Conservation (phyloP, 768 basidiomycete genomes). For the Lentinus brumalis region DNA sequence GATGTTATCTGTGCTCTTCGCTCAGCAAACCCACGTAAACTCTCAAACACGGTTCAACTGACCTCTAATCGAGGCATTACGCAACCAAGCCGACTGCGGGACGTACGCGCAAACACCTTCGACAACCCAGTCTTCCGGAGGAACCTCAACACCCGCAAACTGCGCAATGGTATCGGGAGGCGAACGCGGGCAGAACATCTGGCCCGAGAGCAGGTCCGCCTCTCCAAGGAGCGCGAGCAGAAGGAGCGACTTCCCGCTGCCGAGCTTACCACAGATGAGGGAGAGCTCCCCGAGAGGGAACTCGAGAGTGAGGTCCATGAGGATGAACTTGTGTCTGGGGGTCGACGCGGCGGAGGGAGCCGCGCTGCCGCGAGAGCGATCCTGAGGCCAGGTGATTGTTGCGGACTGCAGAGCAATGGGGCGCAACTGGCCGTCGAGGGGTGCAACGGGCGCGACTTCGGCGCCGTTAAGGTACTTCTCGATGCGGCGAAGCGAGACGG, state of each 20-base stretch:
- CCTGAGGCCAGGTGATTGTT: slow-evolving; percentile 89
- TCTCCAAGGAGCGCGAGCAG: slow-evolving; percentile 87
- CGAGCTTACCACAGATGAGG: slow-evolving; percentile 86
- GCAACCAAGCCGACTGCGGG: slow-evolving; percentile 74
- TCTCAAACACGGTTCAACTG: slow-evolving; percentile 1
- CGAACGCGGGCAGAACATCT: slow-evolving; percentile 81
- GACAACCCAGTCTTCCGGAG: slow-evolving; percentile 74
- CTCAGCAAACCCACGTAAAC: slow-evolving; percentile 1
- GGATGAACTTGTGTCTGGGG: slow-evolving; percentile 76
- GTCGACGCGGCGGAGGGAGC: slow-evolving; percentile 65
- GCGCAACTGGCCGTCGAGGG: slow-evolving; percentile 55
- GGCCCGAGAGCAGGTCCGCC: slow-evolving; percentile 81
- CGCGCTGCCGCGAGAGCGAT: slow-evolving; percentile 50
- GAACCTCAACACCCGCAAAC: slow-evolving; percentile 45
- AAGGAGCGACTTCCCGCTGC: slow-evolving; percentile 85
- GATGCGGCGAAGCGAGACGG: slow-evolving; percentile 87
- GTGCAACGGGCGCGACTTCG: slow-evolving; percentile 68
- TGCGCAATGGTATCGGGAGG: slow-evolving; percentile 76
- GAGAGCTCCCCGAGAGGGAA: slow-evolving; percentile 83
- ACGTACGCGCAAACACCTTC: slow-evolving; percentile 84
- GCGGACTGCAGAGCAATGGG: slow-evolving; percentile 79
- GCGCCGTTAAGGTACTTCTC: slow-evolving; percentile 82
- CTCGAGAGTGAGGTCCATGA: slow-evolving; percentile 74
- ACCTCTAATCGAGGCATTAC: slow-evolving; percentile 69
- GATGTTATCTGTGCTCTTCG: slow-evolving; percentile 56